These are phyloP conservation scores for Rubroshorea leprosula DNA, from an alignment of 345 rosid species.

Conservation along the genomic window DNA sequence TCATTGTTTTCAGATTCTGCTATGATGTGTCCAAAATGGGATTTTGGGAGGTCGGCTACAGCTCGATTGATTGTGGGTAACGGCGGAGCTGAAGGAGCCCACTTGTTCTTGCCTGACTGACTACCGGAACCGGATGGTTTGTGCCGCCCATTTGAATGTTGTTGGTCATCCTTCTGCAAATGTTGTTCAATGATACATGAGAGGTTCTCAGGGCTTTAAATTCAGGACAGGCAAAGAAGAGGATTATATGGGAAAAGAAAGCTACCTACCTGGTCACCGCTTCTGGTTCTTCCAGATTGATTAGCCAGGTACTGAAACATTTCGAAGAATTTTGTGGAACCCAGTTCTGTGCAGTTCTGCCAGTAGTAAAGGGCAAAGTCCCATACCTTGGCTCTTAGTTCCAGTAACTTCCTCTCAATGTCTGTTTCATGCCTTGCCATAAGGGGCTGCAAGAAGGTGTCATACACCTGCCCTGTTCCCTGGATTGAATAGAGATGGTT, in stretches of 20 bases:
- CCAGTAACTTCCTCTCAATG: constrained; percentile 64
- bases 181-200: background rate
- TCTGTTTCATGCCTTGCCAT: constrained; percentile 60
- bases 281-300: constrained; percentile 43
- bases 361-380: constrained; percentile 61
- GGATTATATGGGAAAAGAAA: too few relatives aligned
- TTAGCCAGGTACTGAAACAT: constrained; percentile 43
- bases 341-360: constrained; percentile 50
- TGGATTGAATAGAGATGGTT: constrained; percentile 13
- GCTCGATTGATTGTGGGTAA: constrained; percentile 23
- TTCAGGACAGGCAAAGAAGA: background rate
- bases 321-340: constrained; percentile 49
- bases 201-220: too few relatives aligned
- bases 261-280: constrained; percentile 28
- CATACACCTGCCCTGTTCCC: constrained; percentile 70
- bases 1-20: background rate
- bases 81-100: constrained; percentile 29
- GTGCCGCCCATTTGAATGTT: constrained; percentile 16
- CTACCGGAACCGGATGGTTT: constrained; percentile 15
- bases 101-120: constrained; percentile 28
- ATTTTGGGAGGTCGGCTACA: constrained; percentile 26
- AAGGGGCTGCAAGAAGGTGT: constrained; percentile 48
- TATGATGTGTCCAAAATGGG: constrained; percentile 13
- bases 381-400: constrained; percentile 63
- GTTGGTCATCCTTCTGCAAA: constrained; percentile 22